Evolutionary conservation across 495 filamentous ascomycete species (phyloP), one percentile per base, ranked within the genome.

Genomic region (Penicillium chermesinum): DNA sequence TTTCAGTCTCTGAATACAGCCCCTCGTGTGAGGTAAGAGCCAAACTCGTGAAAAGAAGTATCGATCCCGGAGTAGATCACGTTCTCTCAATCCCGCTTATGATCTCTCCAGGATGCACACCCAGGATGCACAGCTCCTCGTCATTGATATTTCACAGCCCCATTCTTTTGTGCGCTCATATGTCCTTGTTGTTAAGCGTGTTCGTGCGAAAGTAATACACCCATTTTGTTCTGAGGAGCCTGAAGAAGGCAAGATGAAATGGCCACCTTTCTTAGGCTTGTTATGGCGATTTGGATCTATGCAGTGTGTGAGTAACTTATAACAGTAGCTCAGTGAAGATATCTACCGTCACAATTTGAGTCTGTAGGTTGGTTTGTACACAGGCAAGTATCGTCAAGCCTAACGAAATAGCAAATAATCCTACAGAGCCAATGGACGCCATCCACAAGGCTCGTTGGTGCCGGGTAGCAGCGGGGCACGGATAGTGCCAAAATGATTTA

Each of bases 331-430:
- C 27, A 47, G 44, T 47, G 33, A 47, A 39, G 34, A 34, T 21
- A 39, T 19, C 34, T 47, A 47, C 44, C 44, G 44, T 47, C 44
- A 30, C 34, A 39, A 47, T 39, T 17, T 39, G 44, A 47, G 44
- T 38, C 44, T 39, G 44, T 35, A 47, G 34, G 44, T 38, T 47
- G 12, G 44, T 32, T 22, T 38, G 37, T 47, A 47, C 22, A 25
- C 44, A 47, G 44, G 44, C 44, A 47, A 47, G 44, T 16, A 47
- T 47, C 22, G 35, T 39, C 34, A 47, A 47, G 44, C 44, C 44
- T 47, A 47, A 47, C 22, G 22, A 47, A 39, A 47, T 21, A 37
- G 38, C 19, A 47, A 39, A 21, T 17, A 47, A 19, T 20, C 35
- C 34, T 21, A 47, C 38, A 38, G 44, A 47, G 22, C 44, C 44